Evolutionary conservation across 306 rosid species (phyloP).

Genomic region (Vigna hirtella): DNA sequence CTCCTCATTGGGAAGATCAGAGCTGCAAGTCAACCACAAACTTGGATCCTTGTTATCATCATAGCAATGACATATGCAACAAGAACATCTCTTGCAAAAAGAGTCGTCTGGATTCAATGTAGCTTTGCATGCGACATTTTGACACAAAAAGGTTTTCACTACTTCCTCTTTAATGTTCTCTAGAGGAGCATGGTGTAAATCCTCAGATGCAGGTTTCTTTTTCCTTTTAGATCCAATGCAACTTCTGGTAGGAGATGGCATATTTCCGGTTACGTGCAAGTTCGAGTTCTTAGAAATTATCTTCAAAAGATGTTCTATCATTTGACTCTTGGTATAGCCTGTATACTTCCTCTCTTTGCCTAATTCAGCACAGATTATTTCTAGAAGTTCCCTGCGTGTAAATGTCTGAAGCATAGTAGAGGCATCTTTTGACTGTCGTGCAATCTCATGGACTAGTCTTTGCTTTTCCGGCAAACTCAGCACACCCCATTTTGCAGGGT

Average conservation of each 20-base stretch:
- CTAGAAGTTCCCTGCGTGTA: constrained; percentile 82
- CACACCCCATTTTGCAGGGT: constrained; percentile 62
- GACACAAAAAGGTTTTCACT: constrained; percentile 59
- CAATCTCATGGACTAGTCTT: constrained; percentile 73
- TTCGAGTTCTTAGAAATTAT: constrained; percentile 67
- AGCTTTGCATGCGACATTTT: constrained; percentile 86
- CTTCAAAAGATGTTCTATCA: constrained; percentile 80
- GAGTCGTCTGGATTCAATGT: constrained; percentile 60
- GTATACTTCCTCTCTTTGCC: constrained; percentile 92
- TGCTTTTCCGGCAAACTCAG: constrained; percentile 76
- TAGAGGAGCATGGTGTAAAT: constrained; percentile 46
- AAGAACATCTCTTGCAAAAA: constrained; percentile 95
- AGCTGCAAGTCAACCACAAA: constrained; percentile 83
- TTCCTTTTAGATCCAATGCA: constrained; percentile 69
- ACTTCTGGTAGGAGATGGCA: constrained; percentile 43
- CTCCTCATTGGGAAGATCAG: constrained; percentile 59
- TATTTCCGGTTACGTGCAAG: constrained; percentile 36
- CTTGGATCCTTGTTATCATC: constrained; percentile 99
- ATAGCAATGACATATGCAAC: constrained; percentile 77
- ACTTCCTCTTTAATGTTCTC: constrained; percentile 55
- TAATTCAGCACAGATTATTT: constrained; percentile 86
- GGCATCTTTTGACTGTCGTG: constrained; percentile 69
- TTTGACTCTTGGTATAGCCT: constrained; percentile 76
- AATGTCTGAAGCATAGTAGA: constrained; percentile 70
- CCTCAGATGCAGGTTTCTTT: constrained; percentile 49